Conservation (phyloP, 768 basidiomycete genomes). For the Brasilioporus rufonigricans region DNA sequence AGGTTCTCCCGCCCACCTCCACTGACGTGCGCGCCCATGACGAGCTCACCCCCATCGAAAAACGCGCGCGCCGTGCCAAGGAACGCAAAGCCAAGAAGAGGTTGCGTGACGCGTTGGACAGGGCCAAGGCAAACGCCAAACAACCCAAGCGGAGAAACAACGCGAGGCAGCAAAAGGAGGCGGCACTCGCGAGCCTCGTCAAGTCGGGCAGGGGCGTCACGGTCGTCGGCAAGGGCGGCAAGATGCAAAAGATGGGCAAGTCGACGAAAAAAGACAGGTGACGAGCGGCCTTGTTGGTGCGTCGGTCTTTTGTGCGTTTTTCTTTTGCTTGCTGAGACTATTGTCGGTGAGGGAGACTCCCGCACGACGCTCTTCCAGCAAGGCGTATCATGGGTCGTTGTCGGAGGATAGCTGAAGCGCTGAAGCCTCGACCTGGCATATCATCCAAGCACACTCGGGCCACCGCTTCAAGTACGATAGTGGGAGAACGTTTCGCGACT, state of each 20-base stretch:
- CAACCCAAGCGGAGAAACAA: conserved; percentile 29
- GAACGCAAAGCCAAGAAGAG: conserved; percentile 70
- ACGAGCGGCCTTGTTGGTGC: not conserved
- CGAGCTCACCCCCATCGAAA: conserved; percentile 85
- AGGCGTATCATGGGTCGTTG: not conserved
- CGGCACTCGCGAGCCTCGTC: conserved; percentile 76
- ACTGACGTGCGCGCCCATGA: conserved; percentile 60
- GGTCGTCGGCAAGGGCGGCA: conserved; percentile 70
- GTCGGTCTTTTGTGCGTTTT: not conserved
- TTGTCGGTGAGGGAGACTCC: not conserved
- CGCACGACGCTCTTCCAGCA: not conserved
- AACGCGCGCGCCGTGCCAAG: conserved; percentile 65
- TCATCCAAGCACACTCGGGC: not conserved
- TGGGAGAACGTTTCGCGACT: not conserved
- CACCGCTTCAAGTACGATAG: not conserved
- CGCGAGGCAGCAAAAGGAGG: conserved; percentile 81
- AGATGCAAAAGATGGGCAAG: conserved; percentile 28
- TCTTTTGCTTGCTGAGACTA: not conserved
- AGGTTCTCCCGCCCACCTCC: conserved; percentile 64
- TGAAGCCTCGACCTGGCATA: not conserved
- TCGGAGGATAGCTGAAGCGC: not conserved
- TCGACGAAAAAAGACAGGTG: conserved; percentile 25
- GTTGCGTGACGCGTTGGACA: conserved; percentile 61
- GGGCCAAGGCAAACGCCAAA: conserved; percentile 45
- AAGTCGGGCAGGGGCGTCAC: conserved; percentile 86